Evolutionary conservation across 2,329 filamentous ascomycete genomes (phyloP).

Genomic region (Colletotrichum zoysiae): DNA sequence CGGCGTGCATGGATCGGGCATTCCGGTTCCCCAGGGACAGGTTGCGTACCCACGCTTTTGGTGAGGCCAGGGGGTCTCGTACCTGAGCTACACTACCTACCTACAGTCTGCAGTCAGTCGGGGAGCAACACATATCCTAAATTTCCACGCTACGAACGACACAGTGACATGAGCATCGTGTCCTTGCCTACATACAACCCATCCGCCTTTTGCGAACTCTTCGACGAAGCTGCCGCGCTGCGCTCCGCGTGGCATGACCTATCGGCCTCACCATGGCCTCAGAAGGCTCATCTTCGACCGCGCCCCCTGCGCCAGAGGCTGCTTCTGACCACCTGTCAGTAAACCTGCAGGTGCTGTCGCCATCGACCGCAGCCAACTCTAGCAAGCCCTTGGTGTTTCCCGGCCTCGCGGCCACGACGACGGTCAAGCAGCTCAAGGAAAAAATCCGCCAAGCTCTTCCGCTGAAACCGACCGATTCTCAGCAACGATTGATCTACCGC

Average conservation of each 20-base stretch:
- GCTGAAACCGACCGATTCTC: slow-evolving; percentile 64
- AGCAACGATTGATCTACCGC: slow-evolving; percentile 71
- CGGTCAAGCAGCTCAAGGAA: slow-evolving; percentile 69
- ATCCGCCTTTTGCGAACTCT: slow-evolving; percentile 5
- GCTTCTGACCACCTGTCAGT: slow-evolving; percentile 56
- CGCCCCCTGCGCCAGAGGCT: slow-evolving; percentile 45
- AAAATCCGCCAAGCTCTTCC: slow-evolving; percentile 66
- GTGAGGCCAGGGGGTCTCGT: slow-evolving; percentile 39
- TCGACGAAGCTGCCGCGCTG: slow-evolving; percentile 37
- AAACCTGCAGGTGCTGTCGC: slow-evolving; percentile 71
- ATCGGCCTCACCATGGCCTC: slow-evolving; percentile 55
- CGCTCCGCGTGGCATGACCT: slow-evolving; percentile 38
- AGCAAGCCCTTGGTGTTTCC: slow-evolving; percentile 64
- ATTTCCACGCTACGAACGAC: slow-evolving; percentile 29
- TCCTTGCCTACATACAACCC: slow-evolving; percentile 21
- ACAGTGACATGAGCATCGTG: slow-evolving; percentile 37
- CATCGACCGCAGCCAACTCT: slow-evolving; percentile 63
- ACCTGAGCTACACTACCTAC: slow-evolving; percentile 30
- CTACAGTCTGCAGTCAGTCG: slow-evolving; percentile 30
- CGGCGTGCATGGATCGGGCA: slow-evolving; percentile 34
- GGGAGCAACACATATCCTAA: slow-evolving; percentile 40
- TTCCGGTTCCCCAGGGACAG: slow-evolving; percentile 29
- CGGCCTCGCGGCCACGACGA: slow-evolving; percentile 62
- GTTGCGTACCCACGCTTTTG: slow-evolving; percentile 28
- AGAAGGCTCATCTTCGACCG: slow-evolving; percentile 46